Percentiles rank a stretch among this genome's conserved stretches.
These are phyloP conservation scores for Saitoella complicata DNA, from an alignment of 805 yeast species.

Conservation along the genomic window DNA sequence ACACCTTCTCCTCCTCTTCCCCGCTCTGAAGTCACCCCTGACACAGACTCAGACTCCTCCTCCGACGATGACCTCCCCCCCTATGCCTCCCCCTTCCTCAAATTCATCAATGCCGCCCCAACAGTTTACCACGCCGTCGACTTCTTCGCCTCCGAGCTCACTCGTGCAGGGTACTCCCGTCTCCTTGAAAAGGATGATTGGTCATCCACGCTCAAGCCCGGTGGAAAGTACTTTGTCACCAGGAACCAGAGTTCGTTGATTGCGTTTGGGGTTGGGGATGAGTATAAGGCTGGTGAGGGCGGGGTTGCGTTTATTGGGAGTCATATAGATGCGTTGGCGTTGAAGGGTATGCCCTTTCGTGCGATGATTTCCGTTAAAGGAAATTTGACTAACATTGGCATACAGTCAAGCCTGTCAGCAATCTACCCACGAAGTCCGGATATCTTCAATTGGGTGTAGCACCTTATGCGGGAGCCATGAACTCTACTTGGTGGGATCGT, in stretches of 20 bases:
- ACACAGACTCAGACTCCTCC: no score
- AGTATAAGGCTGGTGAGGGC: constrained; percentile 45
- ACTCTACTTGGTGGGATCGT: constrained; percentile 57
- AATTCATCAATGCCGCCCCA: constrained; percentile 13
- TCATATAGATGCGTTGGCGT: constrained; percentile 42
- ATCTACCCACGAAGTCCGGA: constrained; percentile 47
- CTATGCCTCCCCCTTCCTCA: constrained; percentile 8
- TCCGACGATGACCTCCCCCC: constrained; percentile 3
- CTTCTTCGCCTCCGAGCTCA: constrained; percentile 36
- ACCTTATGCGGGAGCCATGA: constrained; percentile 60
- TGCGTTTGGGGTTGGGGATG: constrained; percentile 66
- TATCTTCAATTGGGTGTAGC: constrained; percentile 69
- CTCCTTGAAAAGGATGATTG: constrained; percentile 40
- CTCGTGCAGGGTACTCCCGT: constrained; percentile 39
- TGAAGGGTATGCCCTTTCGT: constrained; percentile 7
- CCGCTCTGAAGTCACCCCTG: no score
- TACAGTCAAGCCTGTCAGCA: constrained; percentile 51
- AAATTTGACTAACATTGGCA: no score
- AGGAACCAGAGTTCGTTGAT: constrained; percentile 77
- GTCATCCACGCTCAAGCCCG: constrained; percentile 16
- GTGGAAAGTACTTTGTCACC: constrained; percentile 41
- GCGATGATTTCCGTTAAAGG: neutral
- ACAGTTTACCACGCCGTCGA: constrained; percentile 65
- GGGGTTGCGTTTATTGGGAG: constrained; percentile 38
- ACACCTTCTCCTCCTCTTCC: no score